Conservation (phyloP, 371 early-diverging fungal genomes). For the Mucor indicus region DNA sequence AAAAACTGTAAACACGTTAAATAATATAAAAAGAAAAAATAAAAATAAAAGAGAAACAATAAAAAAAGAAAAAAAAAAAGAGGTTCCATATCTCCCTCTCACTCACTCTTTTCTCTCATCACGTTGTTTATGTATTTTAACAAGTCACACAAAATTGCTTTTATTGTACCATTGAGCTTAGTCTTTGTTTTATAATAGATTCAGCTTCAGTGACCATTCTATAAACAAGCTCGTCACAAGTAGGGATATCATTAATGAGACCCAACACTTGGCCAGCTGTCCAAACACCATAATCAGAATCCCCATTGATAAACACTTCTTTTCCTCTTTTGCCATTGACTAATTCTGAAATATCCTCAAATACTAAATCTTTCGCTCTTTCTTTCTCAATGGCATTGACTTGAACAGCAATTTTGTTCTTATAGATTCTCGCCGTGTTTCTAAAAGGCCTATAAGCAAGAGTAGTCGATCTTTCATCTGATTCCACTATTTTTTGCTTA, state of each 20-base stretch:
- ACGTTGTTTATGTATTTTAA: too few species aligned
- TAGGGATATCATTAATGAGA: constrained; percentile 71
- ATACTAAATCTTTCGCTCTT: constrained; percentile 47
- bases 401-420: constrained; percentile 63
- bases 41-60: not conserved
- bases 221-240: constrained; percentile 56
- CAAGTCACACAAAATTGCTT: not conserved
- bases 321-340: constrained; percentile 71
- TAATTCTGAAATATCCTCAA: constrained; percentile 61
- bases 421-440: constrained; percentile 73
- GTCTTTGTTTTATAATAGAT: constrained; percentile 29
- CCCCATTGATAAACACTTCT: constrained; percentile 62
- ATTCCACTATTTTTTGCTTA: constrained; percentile 69
- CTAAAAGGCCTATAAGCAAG: constrained; percentile 72
- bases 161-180: constrained; percentile 6
- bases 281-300: constrained; percentile 69
- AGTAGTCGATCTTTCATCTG: constrained; percentile 60
- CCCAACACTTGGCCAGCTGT: constrained; percentile 72
- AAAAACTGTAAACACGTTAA: constrained; percentile 17
- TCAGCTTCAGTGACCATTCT: constrained; percentile 57
- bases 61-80: not conserved
- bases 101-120: too few species aligned
- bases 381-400: constrained; percentile 62
- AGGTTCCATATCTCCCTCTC: not conserved
- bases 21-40: not conserved